Percentiles rank a stretch among this genome's conserved stretches.
These are phyloP conservation scores for Asterella californica DNA, from an alignment of 225 moss, liverwort and hornwort genomes.

Conservation along the genomic window DNA sequence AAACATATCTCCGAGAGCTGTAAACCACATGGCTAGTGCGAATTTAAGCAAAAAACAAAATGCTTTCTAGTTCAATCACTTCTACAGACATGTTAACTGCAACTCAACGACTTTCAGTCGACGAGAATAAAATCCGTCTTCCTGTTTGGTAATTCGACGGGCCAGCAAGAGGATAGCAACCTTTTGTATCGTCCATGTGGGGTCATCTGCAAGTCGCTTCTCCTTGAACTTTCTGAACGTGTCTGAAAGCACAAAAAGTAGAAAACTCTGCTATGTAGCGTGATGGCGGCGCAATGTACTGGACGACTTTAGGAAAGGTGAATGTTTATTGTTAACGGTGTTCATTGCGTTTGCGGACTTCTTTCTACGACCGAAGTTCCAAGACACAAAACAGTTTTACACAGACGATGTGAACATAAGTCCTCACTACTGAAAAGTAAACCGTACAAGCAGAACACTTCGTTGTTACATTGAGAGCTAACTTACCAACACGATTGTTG, in stretches of 20 bases:
- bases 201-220: slow-evolving; percentile 77
- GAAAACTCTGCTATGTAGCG: background rate
- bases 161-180: slow-evolving; percentile 24
- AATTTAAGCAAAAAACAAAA: background rate
- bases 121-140: background rate
- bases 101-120: background rate
- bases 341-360: background rate
- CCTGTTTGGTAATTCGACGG: background rate
- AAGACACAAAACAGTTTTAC: background rate
- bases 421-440: background rate
- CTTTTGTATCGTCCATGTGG: slow-evolving; percentile 87
- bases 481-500: slow-evolving; percentile 76
- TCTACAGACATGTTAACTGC: background rate
- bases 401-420: background rate
- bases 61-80: background rate
- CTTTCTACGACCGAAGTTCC: background rate
- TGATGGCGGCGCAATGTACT: background rate
- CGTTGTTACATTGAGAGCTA: background rate
- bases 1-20: background rate
- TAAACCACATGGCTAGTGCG: background rate
- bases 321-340: background rate
- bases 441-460: background rate
- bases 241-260: slow-evolving; percentile 44
- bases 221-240: slow-evolving; percentile 88
- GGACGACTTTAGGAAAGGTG: background rate